Conservation (phyloP, 78 protist species). For the Reticulomyxa filosa region DNA sequence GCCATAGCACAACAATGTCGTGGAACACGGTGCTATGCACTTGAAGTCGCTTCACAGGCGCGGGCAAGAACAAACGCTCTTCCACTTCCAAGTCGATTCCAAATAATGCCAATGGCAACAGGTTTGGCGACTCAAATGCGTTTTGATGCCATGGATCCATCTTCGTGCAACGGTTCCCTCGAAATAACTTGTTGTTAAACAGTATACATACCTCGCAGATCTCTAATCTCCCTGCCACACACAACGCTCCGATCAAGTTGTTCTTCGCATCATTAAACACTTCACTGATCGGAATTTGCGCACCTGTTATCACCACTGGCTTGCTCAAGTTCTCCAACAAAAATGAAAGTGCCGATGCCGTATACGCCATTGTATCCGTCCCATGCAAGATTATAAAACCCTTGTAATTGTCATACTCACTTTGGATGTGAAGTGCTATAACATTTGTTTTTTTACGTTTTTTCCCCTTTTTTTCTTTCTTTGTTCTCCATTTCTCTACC, state of each 20-base stretch:
- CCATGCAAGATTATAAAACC: constrained; percentile 56
- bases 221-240: no score
- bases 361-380: constrained; percentile 61
- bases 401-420: constrained; percentile 20
- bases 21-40: no score
- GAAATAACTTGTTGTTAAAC: neutral
- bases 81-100: no score
- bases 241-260: constrained; percentile 40
- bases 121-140: no score
- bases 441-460: no score
- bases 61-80: no score
- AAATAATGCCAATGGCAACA: no score
- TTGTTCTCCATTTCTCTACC: no score
- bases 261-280: constrained; percentile 24
- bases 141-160: neutral
- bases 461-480: no score
- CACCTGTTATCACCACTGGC: constrained; percentile 51
- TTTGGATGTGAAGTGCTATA: constrained; percentile 25
- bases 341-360: constrained; percentile 50
- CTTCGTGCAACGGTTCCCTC: neutral
- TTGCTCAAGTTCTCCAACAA: constrained; percentile 37
- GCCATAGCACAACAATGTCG: no score
- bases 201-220: neutral
- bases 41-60: no score
- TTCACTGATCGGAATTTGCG: constrained; percentile 49